Conservation (phyloP, 2,329 filamentous ascomycete species). For the Fusarium sp. region DNA sequence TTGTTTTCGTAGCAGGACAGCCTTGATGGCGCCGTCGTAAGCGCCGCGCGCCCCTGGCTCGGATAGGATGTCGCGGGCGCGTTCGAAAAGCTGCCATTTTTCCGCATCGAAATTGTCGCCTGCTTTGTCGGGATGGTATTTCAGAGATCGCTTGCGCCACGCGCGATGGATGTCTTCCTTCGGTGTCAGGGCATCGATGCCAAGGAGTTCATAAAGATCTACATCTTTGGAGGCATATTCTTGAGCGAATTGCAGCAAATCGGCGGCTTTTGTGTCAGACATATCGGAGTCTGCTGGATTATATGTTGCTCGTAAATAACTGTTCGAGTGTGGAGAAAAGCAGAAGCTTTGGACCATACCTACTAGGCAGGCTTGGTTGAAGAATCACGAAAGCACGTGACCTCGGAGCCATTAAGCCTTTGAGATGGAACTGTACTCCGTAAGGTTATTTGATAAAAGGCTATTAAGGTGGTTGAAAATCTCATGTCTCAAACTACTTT, state of each 20-base stretch:
- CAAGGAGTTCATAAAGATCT: constrained; percentile 83
- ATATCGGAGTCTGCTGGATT: constrained; percentile 35
- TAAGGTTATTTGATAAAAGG: neutral
- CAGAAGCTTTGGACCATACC: neutral
- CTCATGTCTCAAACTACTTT: neutral
- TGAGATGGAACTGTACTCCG: neutral
- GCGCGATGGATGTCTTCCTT: constrained; percentile 83
- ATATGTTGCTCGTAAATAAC: neutral
- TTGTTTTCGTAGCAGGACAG: constrained; percentile 74
- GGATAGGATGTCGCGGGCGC: constrained; percentile 85
- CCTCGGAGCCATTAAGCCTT: neutral
- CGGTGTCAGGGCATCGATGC: constrained; percentile 70
- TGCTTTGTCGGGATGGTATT: constrained; percentile 94
- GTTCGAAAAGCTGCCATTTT: constrained; percentile 86
- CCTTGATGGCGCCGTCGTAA: constrained; percentile 82
- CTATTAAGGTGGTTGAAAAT: neutral
- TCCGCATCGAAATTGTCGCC: constrained; percentile 77
- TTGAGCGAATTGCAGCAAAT: constrained; percentile 63
- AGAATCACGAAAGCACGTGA: constrained; percentile 36
- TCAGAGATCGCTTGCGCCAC: constrained; percentile 86
- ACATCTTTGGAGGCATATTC: constrained; percentile 69
- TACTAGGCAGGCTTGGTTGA: neutral
- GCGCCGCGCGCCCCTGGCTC: constrained; percentile 75
- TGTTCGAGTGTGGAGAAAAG: neutral
- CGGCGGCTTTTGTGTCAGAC: constrained; percentile 54